Percentiles rank a stretch among this genome's conserved stretches.
Evolutionary conservation across 495 filamentous ascomycete species (phyloP).

Genomic region (Aspergillus nanangensis): DNA sequence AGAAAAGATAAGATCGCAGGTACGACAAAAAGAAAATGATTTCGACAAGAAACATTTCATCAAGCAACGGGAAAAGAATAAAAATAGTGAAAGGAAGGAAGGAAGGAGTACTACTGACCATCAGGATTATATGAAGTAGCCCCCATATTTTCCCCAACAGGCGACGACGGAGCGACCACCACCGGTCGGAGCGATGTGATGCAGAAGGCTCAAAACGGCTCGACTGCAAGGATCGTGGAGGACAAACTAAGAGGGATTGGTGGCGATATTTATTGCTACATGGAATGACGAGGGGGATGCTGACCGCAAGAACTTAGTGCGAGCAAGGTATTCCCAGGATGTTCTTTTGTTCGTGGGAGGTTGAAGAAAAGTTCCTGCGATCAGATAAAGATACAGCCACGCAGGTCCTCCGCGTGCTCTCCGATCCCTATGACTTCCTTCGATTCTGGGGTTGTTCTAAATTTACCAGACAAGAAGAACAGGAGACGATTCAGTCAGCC

Average conservation of each 20-base stretch:
- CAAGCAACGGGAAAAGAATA: neutral
- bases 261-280: slow-evolving; percentile 15
- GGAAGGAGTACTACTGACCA: slow-evolving; percentile 33
- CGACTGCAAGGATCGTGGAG: slow-evolving; percentile 7
- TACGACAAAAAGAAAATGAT: too few relatives aligned
- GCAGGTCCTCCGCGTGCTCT: neutral
- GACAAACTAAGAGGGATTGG: slow-evolving; percentile 1
- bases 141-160: slow-evolving; percentile 31
- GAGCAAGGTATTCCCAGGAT: neutral
- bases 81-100: slow-evolving; percentile 20
- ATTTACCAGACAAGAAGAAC: neutral
- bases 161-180: slow-evolving; percentile 15
- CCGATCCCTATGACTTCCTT: neutral
- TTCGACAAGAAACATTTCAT: too few relatives aligned
- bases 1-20: too few relatives aligned
- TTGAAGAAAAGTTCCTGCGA: too few relatives aligned
- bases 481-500: neutral
- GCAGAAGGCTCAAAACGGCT: slow-evolving; percentile 26
- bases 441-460: neutral
- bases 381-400: too few relatives aligned
- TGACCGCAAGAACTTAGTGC: neutral
- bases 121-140: slow-evolving; percentile 33
- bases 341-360: neutral
- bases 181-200: slow-evolving; percentile 18
- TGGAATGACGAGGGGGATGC: slow-evolving; percentile 10